Evolutionary conservation across 1,284 basidiomycete species (phyloP), one percentile per base, ranked within the genome.

Genomic region (Fistulinella cinereoalba): DNA sequence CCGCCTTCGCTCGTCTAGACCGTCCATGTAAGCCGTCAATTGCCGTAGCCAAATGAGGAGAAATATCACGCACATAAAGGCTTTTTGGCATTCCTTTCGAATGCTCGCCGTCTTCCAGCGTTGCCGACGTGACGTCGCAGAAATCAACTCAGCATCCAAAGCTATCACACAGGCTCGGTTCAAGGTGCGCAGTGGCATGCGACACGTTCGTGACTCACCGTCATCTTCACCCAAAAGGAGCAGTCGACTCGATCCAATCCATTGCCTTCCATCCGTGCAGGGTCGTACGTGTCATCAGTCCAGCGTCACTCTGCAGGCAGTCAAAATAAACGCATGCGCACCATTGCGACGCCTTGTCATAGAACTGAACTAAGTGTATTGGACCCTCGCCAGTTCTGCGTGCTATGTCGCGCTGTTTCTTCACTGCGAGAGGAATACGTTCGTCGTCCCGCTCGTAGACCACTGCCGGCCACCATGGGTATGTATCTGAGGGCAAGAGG

Each of bases 401-500:
- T 45, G 44, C 56, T 52, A 36, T 56, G 41, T 57, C 69, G 18
- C 72, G 65, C 51, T 65, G 57, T 39, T 66, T 61, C 45, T 75
- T 56, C 25, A 88, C 77, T 4, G 68, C 66, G 6, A 54, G 49
- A 2, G 84, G 83, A 25, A 89, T 74, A 1, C 60, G 57, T 4
- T 70, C 62, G 37, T 79, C 74, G 25, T 80, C 74, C 19, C 72
- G 70, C 22, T 81, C 75, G 46, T 69, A 77, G 12, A 85, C 68
- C 1, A 80, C 75, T 18, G 77, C 82, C 32, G 83, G 82, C 79
- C 80, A 85, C 79, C 79, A 85, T 12, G 82, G 83, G 48, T 71
- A 83, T 2, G 77, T 75, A 37, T 68, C 81, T 83, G 47, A 28
- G 37, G 13, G n/a, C n/a, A n/a, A n/a, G n/a, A n/a, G n/a, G n/a